Percentiles rank a stretch among this genome's conserved stretches.
Evolutionary conservation across 1,284 basidiomycete genomes (phyloP).

Genomic region (Tilletia caries): DNA sequence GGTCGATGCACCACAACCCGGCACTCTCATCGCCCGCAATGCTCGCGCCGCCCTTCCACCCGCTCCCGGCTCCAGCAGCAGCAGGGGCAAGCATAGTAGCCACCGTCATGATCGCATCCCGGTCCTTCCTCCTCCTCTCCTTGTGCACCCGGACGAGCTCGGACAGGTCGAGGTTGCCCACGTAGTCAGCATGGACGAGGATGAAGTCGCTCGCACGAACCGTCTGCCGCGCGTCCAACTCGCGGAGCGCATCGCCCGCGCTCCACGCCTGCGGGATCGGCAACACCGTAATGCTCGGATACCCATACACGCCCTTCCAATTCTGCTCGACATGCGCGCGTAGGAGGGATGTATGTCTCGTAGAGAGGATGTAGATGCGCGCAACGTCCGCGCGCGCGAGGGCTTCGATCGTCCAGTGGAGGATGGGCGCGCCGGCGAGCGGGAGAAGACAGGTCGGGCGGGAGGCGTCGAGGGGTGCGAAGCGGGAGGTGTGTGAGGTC

Average conservation of each 20-base stretch:
- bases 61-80: constrained; percentile 25
- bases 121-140: constrained; percentile 77
- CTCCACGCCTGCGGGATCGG: constrained; percentile 83
- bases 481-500: constrained; percentile 87
- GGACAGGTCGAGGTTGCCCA: constrained; percentile 87
- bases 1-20: not conserved
- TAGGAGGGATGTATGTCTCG: constrained; percentile 26
- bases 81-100: constrained; percentile 30
- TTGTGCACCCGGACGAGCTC: constrained; percentile 84
- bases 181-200: constrained; percentile 81
- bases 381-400: constrained; percentile 86
- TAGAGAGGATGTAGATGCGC: constrained; percentile 80
- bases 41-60: not conserved
- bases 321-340: constrained; percentile 69
- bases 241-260: constrained; percentile 90
- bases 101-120: constrained; percentile 87
- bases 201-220: constrained; percentile 75
- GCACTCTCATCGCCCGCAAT: constrained; percentile 1
- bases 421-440: constrained; percentile 84
- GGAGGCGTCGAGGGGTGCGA: constrained; percentile 71
- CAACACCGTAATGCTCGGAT: constrained; percentile 68
- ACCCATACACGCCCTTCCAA: constrained; percentile 67
- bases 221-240: constrained; percentile 77
- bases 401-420: constrained; percentile 95
- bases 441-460: constrained; percentile 70